A percentile compares a stretch with the other conserved stretches of the same genome.
Evolutionary conservation across 371 early-diverging fungal species (phyloP).

Genomic region (Chytridiales sp.): DNA sequence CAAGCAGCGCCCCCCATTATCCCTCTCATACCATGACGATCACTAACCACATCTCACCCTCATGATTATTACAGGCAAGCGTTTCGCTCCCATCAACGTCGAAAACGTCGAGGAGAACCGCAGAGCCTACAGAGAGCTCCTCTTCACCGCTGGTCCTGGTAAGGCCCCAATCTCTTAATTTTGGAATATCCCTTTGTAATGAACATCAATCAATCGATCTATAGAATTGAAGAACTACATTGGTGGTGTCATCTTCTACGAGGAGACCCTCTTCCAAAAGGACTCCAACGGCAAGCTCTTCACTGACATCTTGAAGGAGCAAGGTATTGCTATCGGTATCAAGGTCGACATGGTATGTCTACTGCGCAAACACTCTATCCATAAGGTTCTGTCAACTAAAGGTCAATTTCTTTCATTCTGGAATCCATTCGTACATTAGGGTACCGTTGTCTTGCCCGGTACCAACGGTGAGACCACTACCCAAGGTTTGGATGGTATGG

Average conservation of each 20-base stretch:
- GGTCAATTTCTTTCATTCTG: background rate
- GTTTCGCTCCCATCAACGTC: constrained; percentile 54
- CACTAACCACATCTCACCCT: too few relatives aligned
- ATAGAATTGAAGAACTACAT: constrained; percentile 51
- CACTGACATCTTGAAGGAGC: constrained; percentile 46
- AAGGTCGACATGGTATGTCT: constrained; percentile 64
- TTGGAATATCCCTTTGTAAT: constrained; percentile 3
- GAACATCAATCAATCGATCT: background rate
- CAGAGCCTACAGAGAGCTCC: constrained; percentile 60
- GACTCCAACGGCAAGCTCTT: constrained; percentile 51
- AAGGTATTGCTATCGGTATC: constrained; percentile 60
- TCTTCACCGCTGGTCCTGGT: constrained; percentile 58
- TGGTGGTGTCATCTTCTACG: constrained; percentile 68
- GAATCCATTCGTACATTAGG: constrained; percentile 13
- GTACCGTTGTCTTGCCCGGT: constrained; percentile 47
- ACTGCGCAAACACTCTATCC: background rate
- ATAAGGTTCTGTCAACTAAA: background rate
- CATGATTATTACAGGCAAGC: constrained; percentile 37
- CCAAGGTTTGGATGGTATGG: constrained; percentile 63
- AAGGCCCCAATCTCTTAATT: constrained; percentile 13
- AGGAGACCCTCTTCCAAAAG: constrained; percentile 64
- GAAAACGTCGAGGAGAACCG: constrained; percentile 66
- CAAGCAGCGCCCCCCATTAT: too few relatives aligned
- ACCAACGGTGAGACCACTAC: constrained; percentile 63
- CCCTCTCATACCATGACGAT: too few relatives aligned